These are phyloP conservation scores for Paradendryphiella salina DNA, from an alignment of 2,329 filamentous ascomycete genomes.

Conservation along the genomic window DNA sequence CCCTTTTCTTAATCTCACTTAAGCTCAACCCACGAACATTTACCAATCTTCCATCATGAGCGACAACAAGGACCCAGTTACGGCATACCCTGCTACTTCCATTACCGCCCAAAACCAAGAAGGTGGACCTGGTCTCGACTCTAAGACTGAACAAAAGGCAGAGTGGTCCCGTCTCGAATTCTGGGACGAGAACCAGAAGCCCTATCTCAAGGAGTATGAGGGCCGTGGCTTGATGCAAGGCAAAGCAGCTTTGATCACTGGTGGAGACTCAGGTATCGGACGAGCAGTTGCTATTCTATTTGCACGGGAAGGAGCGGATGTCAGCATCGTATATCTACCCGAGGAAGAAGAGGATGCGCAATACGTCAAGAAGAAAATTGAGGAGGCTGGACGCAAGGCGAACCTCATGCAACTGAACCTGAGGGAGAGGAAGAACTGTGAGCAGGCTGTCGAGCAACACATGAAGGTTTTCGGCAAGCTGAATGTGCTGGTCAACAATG, in stretches of 20 bases:
- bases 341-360: constrained; percentile 75
- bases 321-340: constrained; percentile 70
- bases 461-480: constrained; percentile 65
- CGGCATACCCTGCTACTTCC: constrained; percentile 24
- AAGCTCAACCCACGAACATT: background rate
- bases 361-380: constrained; percentile 69
- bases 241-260: constrained; percentile 65
- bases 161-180: constrained; percentile 28
- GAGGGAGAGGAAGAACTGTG: constrained; percentile 65
- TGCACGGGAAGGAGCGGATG: constrained; percentile 75
- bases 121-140: constrained; percentile 24
- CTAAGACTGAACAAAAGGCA: constrained; percentile 21
- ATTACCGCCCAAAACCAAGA: constrained; percentile 23
- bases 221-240: constrained; percentile 28
- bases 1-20: background rate
- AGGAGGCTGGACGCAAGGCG: constrained; percentile 64
- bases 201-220: constrained; percentile 29
- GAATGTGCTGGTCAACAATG: constrained; percentile 57
- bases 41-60: constrained; percentile 11
- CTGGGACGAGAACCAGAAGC: constrained; percentile 27
- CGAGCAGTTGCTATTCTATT: constrained; percentile 73
- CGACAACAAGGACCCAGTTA: constrained; percentile 19
- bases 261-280: constrained; percentile 77
- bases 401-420: constrained; percentile 56
- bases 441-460: constrained; percentile 66